phyloP scores from a whole-genome alignment of 306 rosid genomes.

The Inga laurina region DNA sequence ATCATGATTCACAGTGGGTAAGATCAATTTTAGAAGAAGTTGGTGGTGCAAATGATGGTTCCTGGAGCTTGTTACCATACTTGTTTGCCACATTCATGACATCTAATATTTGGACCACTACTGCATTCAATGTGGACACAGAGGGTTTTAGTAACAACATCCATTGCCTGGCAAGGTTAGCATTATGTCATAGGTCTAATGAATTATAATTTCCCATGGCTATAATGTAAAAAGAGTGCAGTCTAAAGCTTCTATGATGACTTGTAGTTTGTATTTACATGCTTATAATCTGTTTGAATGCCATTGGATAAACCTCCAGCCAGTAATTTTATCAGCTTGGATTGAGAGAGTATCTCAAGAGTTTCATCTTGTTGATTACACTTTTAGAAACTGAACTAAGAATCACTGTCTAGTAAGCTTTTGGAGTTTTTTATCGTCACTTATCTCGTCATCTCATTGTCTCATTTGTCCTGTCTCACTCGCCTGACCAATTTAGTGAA shows the following conservation, averaged over 20 bases:
- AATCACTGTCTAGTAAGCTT: constrained; percentile 7
- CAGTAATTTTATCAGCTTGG: constrained; percentile 14
- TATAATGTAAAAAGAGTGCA: constrained; percentile 11
- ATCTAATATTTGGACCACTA: constrained; percentile 83
- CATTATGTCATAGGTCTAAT: constrained; percentile 28
- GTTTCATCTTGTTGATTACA: constrained; percentile 19
- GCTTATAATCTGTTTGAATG: constrained; percentile 27
- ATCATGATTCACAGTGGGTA: constrained; percentile 92
- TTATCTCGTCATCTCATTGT: neutral
- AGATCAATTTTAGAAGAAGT: constrained; percentile 90
- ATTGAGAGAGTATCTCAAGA: constrained; percentile 22
- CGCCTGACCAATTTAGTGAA: constrained; percentile 29
- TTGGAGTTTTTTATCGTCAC: neutral
- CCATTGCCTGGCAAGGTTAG: constrained; percentile 92
- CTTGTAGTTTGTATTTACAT: constrained; percentile 29
- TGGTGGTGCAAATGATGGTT: constrained; percentile 94
- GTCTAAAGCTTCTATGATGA: constrained; percentile 5
- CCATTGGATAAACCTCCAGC: constrained; percentile 24
- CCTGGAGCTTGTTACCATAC: constrained; percentile 95
- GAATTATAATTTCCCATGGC: neutral
- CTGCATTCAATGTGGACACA: constrained; percentile 94
- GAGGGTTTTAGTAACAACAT: constrained; percentile 94
- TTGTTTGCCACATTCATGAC: constrained; percentile 95
- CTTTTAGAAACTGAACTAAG: constrained; percentile 5
- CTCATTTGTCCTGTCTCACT: neutral